Evolutionary conservation across 1,284 basidiomycete species (phyloP).

Genomic region (Somion occarium): DNA sequence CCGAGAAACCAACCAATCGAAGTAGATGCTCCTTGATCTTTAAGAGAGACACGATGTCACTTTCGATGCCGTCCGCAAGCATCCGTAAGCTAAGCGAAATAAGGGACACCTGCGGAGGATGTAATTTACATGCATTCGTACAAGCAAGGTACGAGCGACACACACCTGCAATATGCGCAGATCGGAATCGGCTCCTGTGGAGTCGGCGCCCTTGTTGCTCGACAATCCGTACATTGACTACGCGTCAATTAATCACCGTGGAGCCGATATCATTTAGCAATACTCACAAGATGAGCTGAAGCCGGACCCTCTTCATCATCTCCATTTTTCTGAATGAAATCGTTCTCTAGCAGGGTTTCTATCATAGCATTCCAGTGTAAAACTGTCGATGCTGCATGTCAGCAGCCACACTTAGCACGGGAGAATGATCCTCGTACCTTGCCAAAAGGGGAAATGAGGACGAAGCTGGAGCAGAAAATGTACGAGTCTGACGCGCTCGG

Average conservation of each 20-base stretch:
- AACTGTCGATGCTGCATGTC: slow-evolving; percentile 33
- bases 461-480: slow-evolving; percentile 61
- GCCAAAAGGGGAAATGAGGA: slow-evolving; percentile 61
- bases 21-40: slow-evolving; percentile 61
- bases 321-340: slow-evolving; percentile 36
- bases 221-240: slow-evolving; percentile 46
- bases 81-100: slow-evolving; percentile 58
- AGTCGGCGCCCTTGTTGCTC: slow-evolving; percentile 16
- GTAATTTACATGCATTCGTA: neutral
- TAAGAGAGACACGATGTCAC: slow-evolving; percentile 47
- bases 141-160: slow-evolving; percentile 1
- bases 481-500: slow-evolving; percentile 52
- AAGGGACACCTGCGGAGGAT: slow-evolving; percentile 41
- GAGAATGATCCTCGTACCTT: slow-evolving; percentile 34
- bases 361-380: slow-evolving; percentile 58
- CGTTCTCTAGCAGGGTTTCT: slow-evolving; percentile 53
- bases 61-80: slow-evolving; percentile 54
- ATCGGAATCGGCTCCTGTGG: slow-evolving; percentile 38
- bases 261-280: neutral
- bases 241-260: too few species aligned
- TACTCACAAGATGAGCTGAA: slow-evolving; percentile 39
- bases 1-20: slow-evolving; percentile 48
- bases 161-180: slow-evolving; percentile 43
- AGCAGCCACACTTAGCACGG: neutral
- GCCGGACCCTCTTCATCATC: slow-evolving; percentile 36